Conservation (phyloP, 352 stramenopile genomes). For the Pythium apleroticum region DNA sequence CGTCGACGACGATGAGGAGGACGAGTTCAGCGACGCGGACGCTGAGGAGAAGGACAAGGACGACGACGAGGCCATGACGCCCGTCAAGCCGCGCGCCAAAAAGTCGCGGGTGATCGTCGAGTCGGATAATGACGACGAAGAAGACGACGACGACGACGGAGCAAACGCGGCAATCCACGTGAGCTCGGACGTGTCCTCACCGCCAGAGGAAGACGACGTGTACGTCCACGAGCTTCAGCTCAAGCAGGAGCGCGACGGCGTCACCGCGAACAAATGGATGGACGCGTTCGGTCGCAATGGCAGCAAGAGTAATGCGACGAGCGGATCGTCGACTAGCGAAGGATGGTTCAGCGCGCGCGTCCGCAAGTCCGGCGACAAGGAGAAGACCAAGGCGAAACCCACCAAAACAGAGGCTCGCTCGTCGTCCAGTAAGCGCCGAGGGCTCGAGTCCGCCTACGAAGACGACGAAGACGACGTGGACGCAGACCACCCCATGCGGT, state of each 20-base stretch:
- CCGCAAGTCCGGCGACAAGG: slow-evolving; percentile 8
- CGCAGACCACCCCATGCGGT: slow-evolving; percentile 48
- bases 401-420: background rate
- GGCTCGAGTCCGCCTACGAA: slow-evolving; percentile 6
- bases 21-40: slow-evolving; percentile 33
- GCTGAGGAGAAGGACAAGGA: slow-evolving; percentile 12
- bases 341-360: slow-evolving; percentile 27
- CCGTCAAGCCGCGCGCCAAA: slow-evolving; percentile 41
- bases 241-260: slow-evolving; percentile 29
- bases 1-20: slow-evolving; percentile 38
- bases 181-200: slow-evolving; percentile 51
- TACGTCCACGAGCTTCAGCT: slow-evolving; percentile 35
- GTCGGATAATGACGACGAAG: slow-evolving; percentile 46
- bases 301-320: slow-evolving; percentile 5
- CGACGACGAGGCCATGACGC: slow-evolving; percentile 45
- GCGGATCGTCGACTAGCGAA: slow-evolving; percentile 14
- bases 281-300: slow-evolving; percentile 37
- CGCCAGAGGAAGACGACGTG: slow-evolving; percentile 35
- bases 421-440: slow-evolving; percentile 11
- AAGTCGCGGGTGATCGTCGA: slow-evolving; percentile 63
- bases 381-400: background rate
- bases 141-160: slow-evolving; percentile 24
- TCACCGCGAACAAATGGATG: slow-evolving; percentile 49
- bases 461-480: slow-evolving; percentile 46
- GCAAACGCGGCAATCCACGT: slow-evolving; percentile 16